Evolutionary conservation across 1,284 basidiomycete genomes (phyloP).

Genomic region (Malassezia japonica): DNA sequence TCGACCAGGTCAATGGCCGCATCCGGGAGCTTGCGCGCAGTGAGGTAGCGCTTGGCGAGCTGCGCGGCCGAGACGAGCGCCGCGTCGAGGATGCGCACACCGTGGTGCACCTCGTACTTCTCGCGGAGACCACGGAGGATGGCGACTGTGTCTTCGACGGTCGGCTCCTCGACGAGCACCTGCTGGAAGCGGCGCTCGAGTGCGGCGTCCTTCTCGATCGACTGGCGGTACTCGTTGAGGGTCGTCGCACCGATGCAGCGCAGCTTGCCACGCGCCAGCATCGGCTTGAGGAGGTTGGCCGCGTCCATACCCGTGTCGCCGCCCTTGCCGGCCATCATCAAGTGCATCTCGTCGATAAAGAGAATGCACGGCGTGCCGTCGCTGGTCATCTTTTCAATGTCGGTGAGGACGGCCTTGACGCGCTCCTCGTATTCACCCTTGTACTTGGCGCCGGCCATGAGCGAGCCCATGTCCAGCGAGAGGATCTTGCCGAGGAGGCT

Average conservation of each 20-base stretch:
- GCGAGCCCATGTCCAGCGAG: conserved; percentile 75
- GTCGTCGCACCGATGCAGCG: conserved; percentile 88
- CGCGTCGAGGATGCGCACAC: conserved; percentile 71
- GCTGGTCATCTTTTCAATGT: conserved; percentile 82
- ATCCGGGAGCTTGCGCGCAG: conserved; percentile 48
- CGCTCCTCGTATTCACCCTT: conserved; percentile 97
- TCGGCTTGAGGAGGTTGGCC: conserved; percentile 48
- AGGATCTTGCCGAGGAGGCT: conserved; percentile 71
- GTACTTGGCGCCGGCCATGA: conserved; percentile 92
- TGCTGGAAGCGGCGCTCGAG: conserved; percentile 84
- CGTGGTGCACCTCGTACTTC: conserved; percentile 57
- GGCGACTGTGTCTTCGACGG: conserved; percentile 79
- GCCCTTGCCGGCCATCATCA: conserved; percentile 43
- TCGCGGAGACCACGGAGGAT: conserved; percentile 84
- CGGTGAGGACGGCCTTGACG: conserved; percentile 76
- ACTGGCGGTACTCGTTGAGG: conserved; percentile 82
- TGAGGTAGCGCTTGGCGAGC: conserved; percentile 83
- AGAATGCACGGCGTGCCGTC: conserved; percentile 77
- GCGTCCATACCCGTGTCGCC: conserved; percentile 41
- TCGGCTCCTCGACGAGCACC: conserved; percentile 84
- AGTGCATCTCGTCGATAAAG: conserved; percentile 74
- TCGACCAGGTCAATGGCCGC: conserved; percentile 49
- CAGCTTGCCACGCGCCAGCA: conserved; percentile 69
- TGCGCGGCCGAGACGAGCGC: conserved; percentile 83
- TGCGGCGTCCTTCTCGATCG: conserved; percentile 79